Evolutionary conservation across 1,284 basidiomycete genomes (phyloP), one percentile per base, ranked within the genome.

Genomic region (Somion occarium): DNA sequence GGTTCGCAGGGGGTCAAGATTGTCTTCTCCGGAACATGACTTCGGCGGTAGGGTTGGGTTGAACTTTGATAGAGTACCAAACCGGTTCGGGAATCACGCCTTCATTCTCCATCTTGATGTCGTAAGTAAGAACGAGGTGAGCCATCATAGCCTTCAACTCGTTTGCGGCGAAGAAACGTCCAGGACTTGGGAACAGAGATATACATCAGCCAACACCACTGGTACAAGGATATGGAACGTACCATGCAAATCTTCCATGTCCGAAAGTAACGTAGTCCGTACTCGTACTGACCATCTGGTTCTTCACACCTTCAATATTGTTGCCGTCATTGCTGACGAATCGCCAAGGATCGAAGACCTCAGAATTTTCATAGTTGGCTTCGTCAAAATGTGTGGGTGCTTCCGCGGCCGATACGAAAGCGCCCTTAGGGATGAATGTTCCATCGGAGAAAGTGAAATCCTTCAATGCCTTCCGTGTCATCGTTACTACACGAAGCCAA

Each of bases 221-320:
- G 12, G 9, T 18, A 39, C 5, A 23, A 38, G 23, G 18, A 23
- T 18, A 26, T 9, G 22, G 18, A 13, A 61, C 61, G 9, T 44
- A 65, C 64, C 65, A 66, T 3, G 57, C 60, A 50, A 61, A 58
- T 27, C 55, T 56, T 7, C 65, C 66, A 34, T 63, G 57, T 9
- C 66, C 65, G 39, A 50, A 50, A 3, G 49, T 42, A n/a, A 50
- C 12, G 22, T 51, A 37, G 12, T 53, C 43, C 9, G 41, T 44
- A 46, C 26, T 50, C 12, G 49, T 44, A 22, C 20, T 42, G 25
- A 50, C 43, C 19, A 53, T 15, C 26, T 50, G 49, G 22, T 44
- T 37, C 30, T 47, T 53, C 46, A 42, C 20, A 23, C 49, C 46
- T 26, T 25, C 38, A 11, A 26, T 43, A 18, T 24, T 26, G 34